Evolutionary conservation across 345 rosid species (phyloP).

Genomic region (Arabidopsis suecica): DNA sequence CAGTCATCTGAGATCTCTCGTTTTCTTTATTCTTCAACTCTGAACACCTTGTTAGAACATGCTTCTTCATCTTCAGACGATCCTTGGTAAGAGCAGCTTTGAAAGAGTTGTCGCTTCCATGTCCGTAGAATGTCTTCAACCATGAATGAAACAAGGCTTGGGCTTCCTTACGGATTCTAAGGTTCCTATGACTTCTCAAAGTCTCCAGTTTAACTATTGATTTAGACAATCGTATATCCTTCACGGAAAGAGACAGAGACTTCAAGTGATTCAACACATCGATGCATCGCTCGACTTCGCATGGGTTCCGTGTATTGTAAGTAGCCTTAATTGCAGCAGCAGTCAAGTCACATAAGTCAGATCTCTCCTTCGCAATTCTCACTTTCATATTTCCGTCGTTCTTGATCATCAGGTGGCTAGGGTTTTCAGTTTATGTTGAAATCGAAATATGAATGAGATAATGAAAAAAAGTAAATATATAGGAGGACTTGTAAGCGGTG

Average conservation of each 20-base stretch:
- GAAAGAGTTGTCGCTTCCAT: conserved; percentile 6
- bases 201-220: neutral
- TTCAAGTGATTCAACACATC: neutral
- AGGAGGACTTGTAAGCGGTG: too few species aligned
- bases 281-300: conserved; percentile 21
- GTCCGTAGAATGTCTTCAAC: conserved; percentile 9
- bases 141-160: conserved; percentile 30
- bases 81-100: neutral
- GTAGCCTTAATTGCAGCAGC: conserved; percentile 8
- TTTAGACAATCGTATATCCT: neutral
- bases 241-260: conserved; percentile 7
- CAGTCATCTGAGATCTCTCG: neutral
- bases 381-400: neutral
- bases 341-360: neutral
- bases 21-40: neutral
- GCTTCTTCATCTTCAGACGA: neutral
- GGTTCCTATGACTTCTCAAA: conserved; percentile 26
- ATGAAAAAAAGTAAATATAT: neutral
- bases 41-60: neutral
- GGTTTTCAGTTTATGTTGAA: neutral
- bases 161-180: conserved; percentile 21
- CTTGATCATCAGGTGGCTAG: neutral
- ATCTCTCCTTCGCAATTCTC: conserved; percentile 5
- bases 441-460: neutral
- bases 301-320: neutral